phyloP scores from a whole-genome alignment of 2,329 filamentous ascomycete species.

The Fusarium denticulatum region DNA sequence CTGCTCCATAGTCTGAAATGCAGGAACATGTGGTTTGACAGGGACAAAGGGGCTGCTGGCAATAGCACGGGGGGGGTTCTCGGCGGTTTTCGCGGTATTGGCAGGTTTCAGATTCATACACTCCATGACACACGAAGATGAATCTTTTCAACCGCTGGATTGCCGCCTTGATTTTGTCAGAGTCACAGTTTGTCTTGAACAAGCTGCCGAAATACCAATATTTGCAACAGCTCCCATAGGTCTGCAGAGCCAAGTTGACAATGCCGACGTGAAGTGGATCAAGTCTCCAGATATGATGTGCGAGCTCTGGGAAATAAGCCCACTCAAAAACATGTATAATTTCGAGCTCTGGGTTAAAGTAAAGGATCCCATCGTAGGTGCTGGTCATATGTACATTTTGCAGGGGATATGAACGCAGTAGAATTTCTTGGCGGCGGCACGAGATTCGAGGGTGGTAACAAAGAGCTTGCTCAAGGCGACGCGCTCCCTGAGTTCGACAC shows the following conservation, averaged over 20 bases:
- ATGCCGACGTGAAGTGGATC: neutral
- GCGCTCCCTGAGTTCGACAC: neutral
- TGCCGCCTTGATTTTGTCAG: neutral
- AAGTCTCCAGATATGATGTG: neutral
- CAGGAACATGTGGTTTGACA: neutral
- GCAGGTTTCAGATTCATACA: neutral
- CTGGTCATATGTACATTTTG: neutral
- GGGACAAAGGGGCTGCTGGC: neutral
- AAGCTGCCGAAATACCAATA: neutral
- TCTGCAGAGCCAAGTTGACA: neutral
- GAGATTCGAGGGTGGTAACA: neutral
- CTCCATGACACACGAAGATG: neutral
- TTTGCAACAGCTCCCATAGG: neutral
- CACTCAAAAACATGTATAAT: neutral
- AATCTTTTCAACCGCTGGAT: neutral
- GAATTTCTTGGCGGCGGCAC: neutral
- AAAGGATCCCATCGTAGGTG: neutral
- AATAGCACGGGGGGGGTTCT: fast-evolving
- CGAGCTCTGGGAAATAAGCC: neutral
- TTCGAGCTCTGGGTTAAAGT: neutral
- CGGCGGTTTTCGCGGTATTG: neutral
- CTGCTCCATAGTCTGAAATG: neutral
- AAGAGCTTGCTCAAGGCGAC: neutral
- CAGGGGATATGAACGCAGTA: neutral
- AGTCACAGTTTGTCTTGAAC: neutral